Evolutionary conservation across 345 rosid genomes (phyloP).

Genomic region (Lagerstroemia speciosa): DNA sequence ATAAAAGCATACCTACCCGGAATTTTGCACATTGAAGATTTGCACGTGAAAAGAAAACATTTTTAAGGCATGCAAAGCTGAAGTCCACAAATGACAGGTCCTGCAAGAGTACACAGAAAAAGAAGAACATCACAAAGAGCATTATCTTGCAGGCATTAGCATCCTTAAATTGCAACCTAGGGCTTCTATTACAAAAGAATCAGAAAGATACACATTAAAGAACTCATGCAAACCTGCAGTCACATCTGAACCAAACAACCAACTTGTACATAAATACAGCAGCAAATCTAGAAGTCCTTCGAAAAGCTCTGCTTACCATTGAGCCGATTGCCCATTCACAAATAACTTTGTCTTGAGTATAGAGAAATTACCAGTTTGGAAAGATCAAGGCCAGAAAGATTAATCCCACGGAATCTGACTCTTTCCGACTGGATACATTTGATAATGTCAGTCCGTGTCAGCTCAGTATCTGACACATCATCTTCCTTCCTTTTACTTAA

Average conservation of each 20-base stretch:
- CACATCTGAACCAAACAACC: neutral
- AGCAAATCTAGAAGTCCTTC: neutral
- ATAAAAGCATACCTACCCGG: conserved; percentile 35
- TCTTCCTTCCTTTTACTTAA: conserved; percentile 42
- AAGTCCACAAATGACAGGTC: conserved; percentile 80
- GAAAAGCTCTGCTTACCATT: neutral
- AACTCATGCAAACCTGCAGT: neutral
- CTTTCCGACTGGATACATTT: conserved; percentile 75
- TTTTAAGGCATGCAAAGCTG: conserved; percentile 78
- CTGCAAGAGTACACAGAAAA: conserved; percentile 27
- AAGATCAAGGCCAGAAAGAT: conserved; percentile 85
- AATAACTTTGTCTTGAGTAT: neutral
- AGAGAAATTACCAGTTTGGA: conserved; percentile 70
- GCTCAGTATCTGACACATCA: conserved; percentile 52
- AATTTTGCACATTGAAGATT: conserved; percentile 82
- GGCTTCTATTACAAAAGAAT: neutral
- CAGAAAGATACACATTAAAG: neutral
- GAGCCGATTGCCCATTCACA: neutral
- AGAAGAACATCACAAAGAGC: neutral
- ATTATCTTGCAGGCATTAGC: neutral
- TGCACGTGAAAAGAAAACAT: conserved; percentile 86
- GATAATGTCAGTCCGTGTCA: conserved; percentile 74
- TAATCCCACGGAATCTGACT: conserved; percentile 77
- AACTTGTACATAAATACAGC: neutral
- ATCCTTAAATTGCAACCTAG: neutral